phyloP scores from a whole-genome alignment of 2,329 filamentous ascomycete species.

The Colletotrichum sidae region DNA sequence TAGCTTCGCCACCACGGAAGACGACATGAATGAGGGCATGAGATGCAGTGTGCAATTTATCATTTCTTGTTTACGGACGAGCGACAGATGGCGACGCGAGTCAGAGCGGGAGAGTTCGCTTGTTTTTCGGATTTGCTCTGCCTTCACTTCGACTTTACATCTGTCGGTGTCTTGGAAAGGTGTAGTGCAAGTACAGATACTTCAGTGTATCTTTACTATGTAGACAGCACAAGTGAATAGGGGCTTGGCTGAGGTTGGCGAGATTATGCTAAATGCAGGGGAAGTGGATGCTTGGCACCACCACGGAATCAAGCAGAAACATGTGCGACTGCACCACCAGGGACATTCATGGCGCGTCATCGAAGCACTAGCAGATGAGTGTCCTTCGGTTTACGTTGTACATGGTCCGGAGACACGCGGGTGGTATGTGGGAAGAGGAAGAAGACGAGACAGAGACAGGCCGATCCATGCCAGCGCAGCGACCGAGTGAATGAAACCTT shows the following conservation, averaged over 20 bases:
- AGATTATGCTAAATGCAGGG: conserved; percentile 33
- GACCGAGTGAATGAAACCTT: neutral
- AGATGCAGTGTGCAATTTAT: conserved; percentile 8
- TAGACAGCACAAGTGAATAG: neutral
- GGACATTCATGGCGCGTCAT: conserved; percentile 4
- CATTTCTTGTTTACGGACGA: conserved; percentile 7
- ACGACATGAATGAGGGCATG: neutral
- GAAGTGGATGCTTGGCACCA: conserved; percentile 31
- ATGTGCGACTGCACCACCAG: neutral
- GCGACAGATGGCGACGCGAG: conserved; percentile 11
- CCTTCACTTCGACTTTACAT: no score
- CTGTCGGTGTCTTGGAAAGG: neutral
- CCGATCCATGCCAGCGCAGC: conserved; percentile 31
- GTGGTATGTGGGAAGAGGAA: conserved; percentile 22
- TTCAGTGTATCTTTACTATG: conserved; percentile 9
- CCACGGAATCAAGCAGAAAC: conserved; percentile 22
- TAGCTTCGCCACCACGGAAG: conserved; percentile 35
- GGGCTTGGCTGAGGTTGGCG: neutral
- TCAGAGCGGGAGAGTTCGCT: conserved; percentile 11
- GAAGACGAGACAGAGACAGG: conserved; percentile 1
- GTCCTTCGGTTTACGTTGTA: neutral
- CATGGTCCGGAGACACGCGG: neutral
- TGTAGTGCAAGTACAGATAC: neutral
- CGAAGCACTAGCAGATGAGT: neutral
- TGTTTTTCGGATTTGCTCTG: neutral